phyloP scores from a whole-genome alignment of 2,329 filamentous ascomycete genomes.

The Epichloe hybrida region DNA sequence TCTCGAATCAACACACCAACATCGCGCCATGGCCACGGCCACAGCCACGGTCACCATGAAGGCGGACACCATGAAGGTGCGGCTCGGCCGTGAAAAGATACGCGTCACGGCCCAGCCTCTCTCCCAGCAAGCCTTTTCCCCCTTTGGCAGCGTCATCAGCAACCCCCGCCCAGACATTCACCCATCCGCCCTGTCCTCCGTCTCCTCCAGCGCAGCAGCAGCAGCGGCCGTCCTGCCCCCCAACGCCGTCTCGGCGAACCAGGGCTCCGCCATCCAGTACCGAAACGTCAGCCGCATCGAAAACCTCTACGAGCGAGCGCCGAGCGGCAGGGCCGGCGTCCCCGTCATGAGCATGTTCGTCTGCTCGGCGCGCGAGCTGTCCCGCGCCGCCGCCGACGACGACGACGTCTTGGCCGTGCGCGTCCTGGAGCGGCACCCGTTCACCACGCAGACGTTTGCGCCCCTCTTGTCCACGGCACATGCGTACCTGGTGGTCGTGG shows the following conservation, averaged over 20 bases:
- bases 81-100: constrained; percentile 13
- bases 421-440: constrained; percentile 84
- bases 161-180: constrained; percentile 51
- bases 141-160: constrained; percentile 72
- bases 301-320: constrained; percentile 56
- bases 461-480: constrained; percentile 47
- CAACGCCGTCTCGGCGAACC: constrained; percentile 55
- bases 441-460: constrained; percentile 85
- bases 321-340: constrained; percentile 33
- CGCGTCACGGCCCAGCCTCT: constrained; percentile 49
- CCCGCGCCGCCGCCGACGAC: constrained; percentile 1
- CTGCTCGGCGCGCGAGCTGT: constrained; percentile 37
- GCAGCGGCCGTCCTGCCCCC: constrained; percentile 20
- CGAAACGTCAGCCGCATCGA: constrained; percentile 60
- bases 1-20: too few relatives aligned
- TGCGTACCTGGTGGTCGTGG: constrained; percentile 75
- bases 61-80: constrained; percentile 13
- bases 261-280: constrained; percentile 81
- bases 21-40: neutral
- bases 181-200: constrained; percentile 31
- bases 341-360: constrained; percentile 81
- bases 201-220: constrained; percentile 23
- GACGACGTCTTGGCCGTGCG: constrained; percentile 39
- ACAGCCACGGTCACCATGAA: constrained; percentile 14
- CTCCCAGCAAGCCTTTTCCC: constrained; percentile 54